Percentiles rank a stretch among this genome's conserved stretches.
Evolutionary conservation across 2,329 filamentous ascomycete genomes (phyloP).

Genomic region (Penicillium sp.): DNA sequence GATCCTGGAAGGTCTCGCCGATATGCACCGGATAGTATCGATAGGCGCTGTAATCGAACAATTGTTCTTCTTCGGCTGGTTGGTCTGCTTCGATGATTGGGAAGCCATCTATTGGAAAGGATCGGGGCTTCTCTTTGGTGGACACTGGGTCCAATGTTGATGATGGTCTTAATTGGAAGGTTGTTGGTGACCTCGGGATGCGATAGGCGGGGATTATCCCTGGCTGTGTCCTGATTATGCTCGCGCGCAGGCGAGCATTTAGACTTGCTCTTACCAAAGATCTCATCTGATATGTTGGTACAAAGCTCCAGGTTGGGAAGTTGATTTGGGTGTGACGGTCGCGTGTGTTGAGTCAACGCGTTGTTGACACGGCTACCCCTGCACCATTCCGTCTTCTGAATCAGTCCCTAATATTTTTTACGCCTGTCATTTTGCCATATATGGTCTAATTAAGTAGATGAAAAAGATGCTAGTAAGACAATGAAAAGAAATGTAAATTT

Average conservation of each 20-base stretch:
- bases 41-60: constrained; percentile 18
- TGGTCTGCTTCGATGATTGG: background rate
- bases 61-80: constrained; percentile 20
- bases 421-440: no score
- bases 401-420: no score
- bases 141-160: background rate
- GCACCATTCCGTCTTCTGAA: background rate
- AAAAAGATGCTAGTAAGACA: no score
- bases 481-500: no score
- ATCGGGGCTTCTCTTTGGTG: background rate
- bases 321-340: background rate
- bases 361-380: background rate
- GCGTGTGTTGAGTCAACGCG: background rate
- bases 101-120: background rate
- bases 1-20: constrained; percentile 20
- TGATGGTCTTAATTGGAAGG: background rate
- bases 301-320: background rate
- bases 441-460: no score
- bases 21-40: constrained; percentile 23
- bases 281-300: background rate
- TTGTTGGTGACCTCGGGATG: background rate
- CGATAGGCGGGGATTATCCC: background rate
- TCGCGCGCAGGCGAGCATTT: background rate
- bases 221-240: background rate
- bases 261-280: background rate